Conservation (phyloP, 2,329 filamentous ascomycete species). For the Aspergillus latus region DNA sequence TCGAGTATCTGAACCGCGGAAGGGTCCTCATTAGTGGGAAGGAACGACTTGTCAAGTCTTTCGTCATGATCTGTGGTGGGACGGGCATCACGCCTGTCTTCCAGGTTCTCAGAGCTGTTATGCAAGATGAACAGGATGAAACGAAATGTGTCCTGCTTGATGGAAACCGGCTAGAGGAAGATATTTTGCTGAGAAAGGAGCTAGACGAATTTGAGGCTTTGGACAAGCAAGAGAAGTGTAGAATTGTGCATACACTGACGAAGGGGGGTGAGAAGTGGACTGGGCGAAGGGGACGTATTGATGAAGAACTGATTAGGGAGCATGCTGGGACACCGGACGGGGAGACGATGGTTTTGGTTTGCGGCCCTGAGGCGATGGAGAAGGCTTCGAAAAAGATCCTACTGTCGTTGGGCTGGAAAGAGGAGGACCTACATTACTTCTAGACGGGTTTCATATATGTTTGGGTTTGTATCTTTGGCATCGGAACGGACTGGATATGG, state of each 20-base stretch:
- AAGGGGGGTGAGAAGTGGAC: slow-evolving; percentile 64
- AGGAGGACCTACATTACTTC: slow-evolving; percentile 75
- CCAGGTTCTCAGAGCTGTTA: slow-evolving; percentile 74
- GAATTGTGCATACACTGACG: slow-evolving; percentile 68
- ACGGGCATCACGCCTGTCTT: slow-evolving; percentile 92
- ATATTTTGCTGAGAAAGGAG: slow-evolving; percentile 77
- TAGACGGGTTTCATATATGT: slow-evolving; percentile 38
- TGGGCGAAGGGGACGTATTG: slow-evolving; percentile 68
- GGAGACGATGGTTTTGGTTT: slow-evolving; percentile 68
- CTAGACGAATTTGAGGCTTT: slow-evolving; percentile 62
- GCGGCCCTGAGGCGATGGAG: slow-evolving; percentile 75
- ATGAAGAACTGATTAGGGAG: slow-evolving; percentile 59
- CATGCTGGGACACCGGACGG: slow-evolving; percentile 50
- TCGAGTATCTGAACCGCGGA: slow-evolving; percentile 72
- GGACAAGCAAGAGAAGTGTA: slow-evolving; percentile 54
- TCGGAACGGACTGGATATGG: background rate
- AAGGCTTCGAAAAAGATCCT: slow-evolving; percentile 61
- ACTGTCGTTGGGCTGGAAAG: slow-evolving; percentile 66
- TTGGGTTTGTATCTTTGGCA: background rate
- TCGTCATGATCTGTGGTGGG: slow-evolving; percentile 85
- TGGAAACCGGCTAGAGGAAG: slow-evolving; percentile 73
- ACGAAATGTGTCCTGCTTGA: slow-evolving; percentile 73
- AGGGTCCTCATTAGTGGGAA: slow-evolving; percentile 60
- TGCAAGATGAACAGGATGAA: slow-evolving; percentile 61
- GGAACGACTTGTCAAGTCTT: slow-evolving; percentile 59